Evolutionary conservation across 352 stramenopile genomes (phyloP).

Genomic region (Sclerospora graminicola): DNA sequence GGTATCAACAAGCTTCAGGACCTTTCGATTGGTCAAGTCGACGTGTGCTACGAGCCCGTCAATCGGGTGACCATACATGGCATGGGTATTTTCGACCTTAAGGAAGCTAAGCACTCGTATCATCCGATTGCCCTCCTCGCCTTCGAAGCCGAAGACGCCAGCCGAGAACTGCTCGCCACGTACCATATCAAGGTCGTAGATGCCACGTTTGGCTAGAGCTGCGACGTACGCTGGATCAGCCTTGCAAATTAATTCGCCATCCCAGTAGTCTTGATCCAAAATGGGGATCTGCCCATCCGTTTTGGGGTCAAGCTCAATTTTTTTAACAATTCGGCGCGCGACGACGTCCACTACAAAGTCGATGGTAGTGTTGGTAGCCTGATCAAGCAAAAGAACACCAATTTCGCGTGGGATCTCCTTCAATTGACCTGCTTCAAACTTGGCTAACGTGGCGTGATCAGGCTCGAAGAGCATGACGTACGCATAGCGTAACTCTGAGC

Average conservation of each 20-base stretch:
- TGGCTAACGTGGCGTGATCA: slow-evolving; percentile 28
- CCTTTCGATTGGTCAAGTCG: too few species aligned
- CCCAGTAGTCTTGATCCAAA: slow-evolving; percentile 37
- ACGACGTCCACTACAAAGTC: slow-evolving; percentile 37
- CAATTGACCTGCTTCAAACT: slow-evolving; percentile 24
- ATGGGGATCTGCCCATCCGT: slow-evolving; percentile 34
- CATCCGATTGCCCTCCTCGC: slow-evolving; percentile 31
- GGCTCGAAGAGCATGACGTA: slow-evolving; percentile 48
- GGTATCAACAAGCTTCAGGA: too few species aligned
- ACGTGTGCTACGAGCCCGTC: too few species aligned
- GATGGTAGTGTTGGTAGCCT: slow-evolving; percentile 18
- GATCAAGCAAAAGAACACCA: slow-evolving; percentile 29
- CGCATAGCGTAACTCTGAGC: slow-evolving; percentile 27
- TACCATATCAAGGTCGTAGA: slow-evolving; percentile 36
- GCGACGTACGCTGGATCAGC: slow-evolving; percentile 28
- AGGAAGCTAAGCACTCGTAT: slow-evolving; percentile 41
- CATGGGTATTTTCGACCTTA: too few species aligned
- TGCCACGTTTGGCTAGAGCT: slow-evolving; percentile 29
- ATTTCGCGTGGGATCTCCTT: slow-evolving; percentile 31
- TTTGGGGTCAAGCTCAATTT: slow-evolving; percentile 25
- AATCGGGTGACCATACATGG: too few species aligned
- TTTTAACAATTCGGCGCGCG: slow-evolving; percentile 17
- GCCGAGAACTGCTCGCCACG: slow-evolving; percentile 31
- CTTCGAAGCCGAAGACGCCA: slow-evolving; percentile 31
- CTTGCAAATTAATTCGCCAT: slow-evolving; percentile 33